Conservation (phyloP, 495 filamentous ascomycete species). For the Evernia prunastri region DNA sequence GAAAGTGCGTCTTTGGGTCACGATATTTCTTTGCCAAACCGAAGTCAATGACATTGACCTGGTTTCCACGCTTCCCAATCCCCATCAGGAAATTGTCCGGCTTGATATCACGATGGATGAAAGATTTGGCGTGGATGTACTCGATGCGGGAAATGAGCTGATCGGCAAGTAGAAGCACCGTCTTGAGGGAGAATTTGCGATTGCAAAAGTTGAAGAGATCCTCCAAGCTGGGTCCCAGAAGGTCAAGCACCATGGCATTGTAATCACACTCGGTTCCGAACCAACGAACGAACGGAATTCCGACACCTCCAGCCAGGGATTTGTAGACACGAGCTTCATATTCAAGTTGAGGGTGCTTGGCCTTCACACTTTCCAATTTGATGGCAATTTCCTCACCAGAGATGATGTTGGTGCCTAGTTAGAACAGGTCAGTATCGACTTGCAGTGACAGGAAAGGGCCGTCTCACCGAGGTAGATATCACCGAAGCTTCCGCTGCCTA, state of each 20-base stretch:
- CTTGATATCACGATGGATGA: slow-evolving; percentile 99
- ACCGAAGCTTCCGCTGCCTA: slow-evolving; percentile 96
- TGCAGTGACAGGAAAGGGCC: background rate
- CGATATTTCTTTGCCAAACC: slow-evolving; percentile 99
- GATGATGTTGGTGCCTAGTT: slow-evolving; percentile 93
- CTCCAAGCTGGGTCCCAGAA: slow-evolving; percentile 94
- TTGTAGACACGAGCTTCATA: slow-evolving; percentile 99
- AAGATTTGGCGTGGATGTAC: slow-evolving; percentile 99
- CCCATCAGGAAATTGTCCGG: slow-evolving; percentile 99
- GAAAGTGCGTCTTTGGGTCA: slow-evolving; percentile 99
- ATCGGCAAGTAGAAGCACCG: slow-evolving; percentile 94
- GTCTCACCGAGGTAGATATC: slow-evolving; percentile 91
- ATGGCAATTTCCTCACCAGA: slow-evolving; percentile 99
- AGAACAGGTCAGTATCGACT: slow-evolving; percentile 20
- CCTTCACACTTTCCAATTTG: slow-evolving; percentile 99
- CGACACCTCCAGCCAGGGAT: slow-evolving; percentile 94
- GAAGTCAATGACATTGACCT: slow-evolving; percentile 99
- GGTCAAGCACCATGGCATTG: slow-evolving; percentile 99
- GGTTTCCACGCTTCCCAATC: slow-evolving; percentile 98
- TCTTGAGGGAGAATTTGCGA: slow-evolving; percentile 99
- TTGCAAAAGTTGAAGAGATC: slow-evolving; percentile 99
- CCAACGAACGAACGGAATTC: slow-evolving; percentile 99
- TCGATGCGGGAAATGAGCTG: slow-evolving; percentile 99
- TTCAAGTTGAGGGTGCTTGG: slow-evolving; percentile 98
- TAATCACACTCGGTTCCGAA: slow-evolving; percentile 99